Base-by-base conservation (phyloP, 352 stramenopile genomes). In the Phytophthora syringae region DNA sequence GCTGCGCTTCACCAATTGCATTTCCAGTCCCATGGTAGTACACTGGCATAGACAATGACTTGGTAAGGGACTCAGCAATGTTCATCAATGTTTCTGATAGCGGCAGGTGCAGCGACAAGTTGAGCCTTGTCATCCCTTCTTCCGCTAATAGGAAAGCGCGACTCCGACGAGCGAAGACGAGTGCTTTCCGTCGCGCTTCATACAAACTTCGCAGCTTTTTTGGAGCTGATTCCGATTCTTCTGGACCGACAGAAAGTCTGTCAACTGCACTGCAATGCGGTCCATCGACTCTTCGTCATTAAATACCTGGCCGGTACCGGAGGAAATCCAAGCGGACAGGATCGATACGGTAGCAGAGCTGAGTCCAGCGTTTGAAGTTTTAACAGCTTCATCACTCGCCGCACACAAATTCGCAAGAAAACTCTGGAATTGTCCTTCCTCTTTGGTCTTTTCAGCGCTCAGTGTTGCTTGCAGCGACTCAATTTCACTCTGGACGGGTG, bases 211-310 rank as follows among this genome's bases (percentile, higher is more conserved):
- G n/a, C 3, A 83, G 47, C 0, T 59, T 21, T 15, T 16, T 16
- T 72, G 55, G 9, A 72, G 21, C 13, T 70, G 55, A 20, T 70
- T 52, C 3, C 72, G 69, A 5, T 43, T 48, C 13, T 49, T 25
- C 13, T 62, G 52, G 36, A 73, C 47, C 1, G 54, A 21, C 20
- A 57, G 44, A 48, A 72, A 80, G 15, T 76, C 62, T 10, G 70
- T 48, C 2, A 81, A 36, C 15, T 82, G 69, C 1, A 58, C 50
- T 7, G 66, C 63, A 30, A 81, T 76, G n/a, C 57, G 62, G 7
- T 69, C 57, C 61, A 84, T 80, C 3, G 69, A 64, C 24, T 68
- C 40, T 27, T 76, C 57, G 5, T 69, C 53, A 45, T 70, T 60
- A 20, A 65, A 55, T 7, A 52, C 67, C n/a, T 65, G 37, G 34